Percentiles rank a stretch among this genome's conserved stretches.
Conservation (phyloP, 805 yeast genomes). For the Wickerhamomyces hampshirensis region DNA sequence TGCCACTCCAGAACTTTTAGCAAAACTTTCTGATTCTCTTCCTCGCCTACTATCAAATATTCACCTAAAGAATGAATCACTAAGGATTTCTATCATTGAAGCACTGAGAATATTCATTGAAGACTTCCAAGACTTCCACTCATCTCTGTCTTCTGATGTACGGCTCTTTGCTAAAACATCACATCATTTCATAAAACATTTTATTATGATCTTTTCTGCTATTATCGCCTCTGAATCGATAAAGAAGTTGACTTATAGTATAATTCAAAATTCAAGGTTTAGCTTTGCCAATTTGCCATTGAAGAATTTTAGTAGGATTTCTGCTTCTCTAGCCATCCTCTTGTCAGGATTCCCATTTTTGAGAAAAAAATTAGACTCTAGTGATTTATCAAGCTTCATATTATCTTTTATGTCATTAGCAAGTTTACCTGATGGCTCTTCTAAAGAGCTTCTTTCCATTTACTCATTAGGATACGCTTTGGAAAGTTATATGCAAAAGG, state of each 20-base stretch:
- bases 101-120: slow-evolving; percentile 2
- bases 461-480: slow-evolving; percentile 12
- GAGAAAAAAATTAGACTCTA: slow-evolving; percentile 2
- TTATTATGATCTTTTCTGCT: slow-evolving; percentile 8
- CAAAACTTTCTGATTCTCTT: slow-evolving; percentile 3
- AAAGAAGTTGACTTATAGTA: too few species aligned
- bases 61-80: slow-evolving; percentile 5
- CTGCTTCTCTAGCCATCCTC: slow-evolving; percentile 3
- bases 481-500: slow-evolving; percentile 6
- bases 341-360: slow-evolving; percentile 6
- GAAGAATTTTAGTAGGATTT: background rate
- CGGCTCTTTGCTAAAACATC: slow-evolving; percentile 4
- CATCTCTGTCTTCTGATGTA: background rate
- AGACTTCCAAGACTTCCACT: slow-evolving; percentile 4
- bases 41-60: slow-evolving; percentile 11
- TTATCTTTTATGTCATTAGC: slow-evolving; percentile 6
- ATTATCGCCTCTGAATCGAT: too few species aligned
- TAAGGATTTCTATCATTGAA: slow-evolving; percentile 9
- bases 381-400: background rate
- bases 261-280: too few species aligned
- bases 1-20: slow-evolving; percentile 6
- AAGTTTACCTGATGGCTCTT: slow-evolving; percentile 11
- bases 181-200: slow-evolving; percentile 7
- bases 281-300: background rate
- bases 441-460: slow-evolving; percentile 11